Conservation (phyloP, 2,329 filamentous ascomycete genomes). For the Coniochaeta sp. region DNA sequence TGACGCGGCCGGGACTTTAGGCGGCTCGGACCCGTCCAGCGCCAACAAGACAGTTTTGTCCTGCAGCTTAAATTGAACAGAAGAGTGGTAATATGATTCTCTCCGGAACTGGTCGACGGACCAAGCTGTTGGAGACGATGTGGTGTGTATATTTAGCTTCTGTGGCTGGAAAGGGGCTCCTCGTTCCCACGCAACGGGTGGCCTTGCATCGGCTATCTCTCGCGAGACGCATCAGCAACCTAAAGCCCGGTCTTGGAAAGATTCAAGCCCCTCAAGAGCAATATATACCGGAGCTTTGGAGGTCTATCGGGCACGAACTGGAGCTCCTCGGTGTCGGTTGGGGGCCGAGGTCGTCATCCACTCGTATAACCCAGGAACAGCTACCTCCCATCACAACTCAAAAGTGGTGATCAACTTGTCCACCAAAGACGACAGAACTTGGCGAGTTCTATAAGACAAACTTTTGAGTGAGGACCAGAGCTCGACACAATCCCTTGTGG, state of each 20-base stretch:
- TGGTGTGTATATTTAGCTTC: not conserved
- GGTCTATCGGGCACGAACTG: not conserved
- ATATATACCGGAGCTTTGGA: not conserved
- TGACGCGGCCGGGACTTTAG: conserved; percentile 2
- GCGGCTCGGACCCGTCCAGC: conserved; percentile 12
- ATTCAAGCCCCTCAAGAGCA: not conserved
- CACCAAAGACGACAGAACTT: too few species aligned
- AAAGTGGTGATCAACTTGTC: too few species aligned
- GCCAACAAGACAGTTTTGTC: conserved; percentile 9
- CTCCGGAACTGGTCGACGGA: not conserved
- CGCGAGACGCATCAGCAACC: not conserved
- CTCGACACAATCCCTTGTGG: too few species aligned
- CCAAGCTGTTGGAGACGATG: not conserved
- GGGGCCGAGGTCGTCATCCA: not conserved
- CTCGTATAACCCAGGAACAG: too few species aligned
- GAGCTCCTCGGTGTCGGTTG: not conserved
- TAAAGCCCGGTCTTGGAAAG: not conserved
- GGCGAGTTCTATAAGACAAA: too few species aligned
- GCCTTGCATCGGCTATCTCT: not conserved
- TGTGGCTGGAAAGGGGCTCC: not conserved
- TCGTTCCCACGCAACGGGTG: not conserved
- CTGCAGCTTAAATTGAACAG: not conserved
- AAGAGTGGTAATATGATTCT: not conserved
- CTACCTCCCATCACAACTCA: too few species aligned
- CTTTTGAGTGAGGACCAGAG: too few species aligned